These are phyloP conservation scores for Hysterangium stoloniferum DNA, from an alignment of 768 basidiomycete genomes.

Conservation along the genomic window DNA sequence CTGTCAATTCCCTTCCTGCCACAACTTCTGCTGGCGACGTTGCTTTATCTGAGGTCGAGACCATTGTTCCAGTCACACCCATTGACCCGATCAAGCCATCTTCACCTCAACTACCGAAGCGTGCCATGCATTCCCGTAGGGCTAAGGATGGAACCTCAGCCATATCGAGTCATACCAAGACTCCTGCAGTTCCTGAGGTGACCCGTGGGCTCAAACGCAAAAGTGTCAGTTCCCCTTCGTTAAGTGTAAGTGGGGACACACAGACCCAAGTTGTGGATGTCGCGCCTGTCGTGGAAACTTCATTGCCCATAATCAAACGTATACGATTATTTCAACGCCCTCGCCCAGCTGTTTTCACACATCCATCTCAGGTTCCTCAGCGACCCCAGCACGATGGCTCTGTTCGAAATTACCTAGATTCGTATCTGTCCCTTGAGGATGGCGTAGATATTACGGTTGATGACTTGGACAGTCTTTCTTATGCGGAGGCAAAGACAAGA, in stretches of 20 bases:
- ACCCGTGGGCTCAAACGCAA: too few relatives aligned
- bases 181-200: background rate
- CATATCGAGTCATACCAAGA: background rate
- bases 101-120: too few relatives aligned
- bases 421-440: conserved; percentile 49
- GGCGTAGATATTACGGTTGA: conserved; percentile 40
- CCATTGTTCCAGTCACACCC: too few relatives aligned
- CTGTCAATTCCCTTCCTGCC: too few relatives aligned
- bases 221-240: background rate
- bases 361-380: conserved; percentile 61
- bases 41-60: too few relatives aligned
- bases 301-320: conserved; percentile 44
- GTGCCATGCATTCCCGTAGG: background rate
- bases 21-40: too few relatives aligned
- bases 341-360: conserved; percentile 45
- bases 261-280: background rate
- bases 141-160: background rate
- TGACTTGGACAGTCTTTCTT: conserved; percentile 29
- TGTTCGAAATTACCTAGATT: conserved; percentile 47
- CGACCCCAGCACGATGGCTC: conserved; percentile 45
- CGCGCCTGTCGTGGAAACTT: conserved; percentile 11
- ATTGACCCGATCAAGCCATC: too few relatives aligned
- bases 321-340: conserved; percentile 65
- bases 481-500: conserved; percentile 36
- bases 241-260: background rate